Percentiles rank a stretch among this genome's conserved stretches.
These are phyloP conservation scores for Aspergillus sp. DNA, from an alignment of 2,329 filamentous ascomycete genomes.

Conservation along the genomic window DNA sequence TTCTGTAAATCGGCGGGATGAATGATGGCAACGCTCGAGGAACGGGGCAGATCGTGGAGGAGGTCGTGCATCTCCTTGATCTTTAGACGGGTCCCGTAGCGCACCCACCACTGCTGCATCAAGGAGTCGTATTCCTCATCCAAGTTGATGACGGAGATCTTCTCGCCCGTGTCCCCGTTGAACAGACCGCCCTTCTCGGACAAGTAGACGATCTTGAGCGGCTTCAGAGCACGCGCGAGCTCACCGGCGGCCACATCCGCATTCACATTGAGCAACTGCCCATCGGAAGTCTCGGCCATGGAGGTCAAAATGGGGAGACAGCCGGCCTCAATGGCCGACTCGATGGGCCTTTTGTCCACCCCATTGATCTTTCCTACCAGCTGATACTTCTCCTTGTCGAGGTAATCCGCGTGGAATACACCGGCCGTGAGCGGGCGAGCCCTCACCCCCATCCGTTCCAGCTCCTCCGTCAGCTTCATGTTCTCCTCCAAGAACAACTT, in stretches of 20 bases:
- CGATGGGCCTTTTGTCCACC: slow-evolving; percentile 83
- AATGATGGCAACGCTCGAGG: slow-evolving; percentile 93
- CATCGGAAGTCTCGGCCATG: slow-evolving; percentile 88
- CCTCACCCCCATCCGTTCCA: slow-evolving; percentile 82
- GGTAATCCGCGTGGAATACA: slow-evolving; percentile 86
- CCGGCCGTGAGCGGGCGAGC: slow-evolving; percentile 82
- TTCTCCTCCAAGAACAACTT: slow-evolving; percentile 95
- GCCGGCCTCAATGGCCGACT: slow-evolving; percentile 81
- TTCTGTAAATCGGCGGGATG: slow-evolving; percentile 93
- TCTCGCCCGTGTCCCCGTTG: slow-evolving; percentile 84
- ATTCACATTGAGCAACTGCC: slow-evolving; percentile 93
- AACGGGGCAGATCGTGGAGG: slow-evolving; percentile 76
- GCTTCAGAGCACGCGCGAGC: slow-evolving; percentile 78
- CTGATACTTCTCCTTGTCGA: slow-evolving; percentile 94
- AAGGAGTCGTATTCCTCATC: slow-evolving; percentile 92
- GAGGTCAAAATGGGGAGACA: slow-evolving; percentile 91
- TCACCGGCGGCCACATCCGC: slow-evolving; percentile 94
- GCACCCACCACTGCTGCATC: slow-evolving; percentile 91
- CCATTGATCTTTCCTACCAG: slow-evolving; percentile 91
- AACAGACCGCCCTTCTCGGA: slow-evolving; percentile 96
- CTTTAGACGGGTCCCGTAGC: slow-evolving; percentile 90
- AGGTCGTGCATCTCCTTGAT: slow-evolving; percentile 97
- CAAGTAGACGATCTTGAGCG: slow-evolving; percentile 96
- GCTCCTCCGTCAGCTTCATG: slow-evolving; percentile 77
- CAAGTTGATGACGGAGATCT: slow-evolving; percentile 94